phyloP scores from a whole-genome alignment of 2,329 filamentous ascomycete species.

The Calcarisporium arbuscula region DNA sequence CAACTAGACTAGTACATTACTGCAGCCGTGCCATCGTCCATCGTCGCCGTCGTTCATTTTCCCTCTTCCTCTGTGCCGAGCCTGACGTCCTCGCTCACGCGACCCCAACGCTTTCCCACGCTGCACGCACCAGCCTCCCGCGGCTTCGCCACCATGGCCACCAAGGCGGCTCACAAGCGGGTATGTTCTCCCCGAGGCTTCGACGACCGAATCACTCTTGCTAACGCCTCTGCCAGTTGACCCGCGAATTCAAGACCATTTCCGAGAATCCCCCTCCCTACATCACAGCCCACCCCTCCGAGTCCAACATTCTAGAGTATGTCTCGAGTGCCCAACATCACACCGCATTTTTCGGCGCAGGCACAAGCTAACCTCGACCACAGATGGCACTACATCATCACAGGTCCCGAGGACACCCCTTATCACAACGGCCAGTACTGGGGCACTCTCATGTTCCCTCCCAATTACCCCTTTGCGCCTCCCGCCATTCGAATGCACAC shows the following conservation, averaged over 20 bases:
- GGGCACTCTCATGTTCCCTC: slow-evolving; percentile 91
- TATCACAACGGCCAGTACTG: slow-evolving; percentile 96
- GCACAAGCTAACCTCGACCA: neutral
- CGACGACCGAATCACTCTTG: neutral
- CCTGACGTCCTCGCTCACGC: slow-evolving; percentile 13
- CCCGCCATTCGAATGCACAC: slow-evolving; percentile 99
- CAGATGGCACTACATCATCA: slow-evolving; percentile 93
- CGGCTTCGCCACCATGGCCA: slow-evolving; percentile 49
- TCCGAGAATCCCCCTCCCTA: slow-evolving; percentile 76
- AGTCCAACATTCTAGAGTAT: slow-evolving; percentile 84
- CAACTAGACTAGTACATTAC: too few species aligned
- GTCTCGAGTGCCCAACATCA: slow-evolving; percentile 20
- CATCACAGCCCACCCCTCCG: slow-evolving; percentile 83
- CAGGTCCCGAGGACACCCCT: slow-evolving; percentile 86
- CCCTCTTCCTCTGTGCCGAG: slow-evolving; percentile 12
- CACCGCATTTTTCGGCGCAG: neutral
- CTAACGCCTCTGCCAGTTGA: slow-evolving; percentile 38
- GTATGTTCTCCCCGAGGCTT: slow-evolving; percentile 35
- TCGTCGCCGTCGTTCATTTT: neutral
- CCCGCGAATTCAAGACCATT: slow-evolving; percentile 57
- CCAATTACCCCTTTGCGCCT: slow-evolving; percentile 94
- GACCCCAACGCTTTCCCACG: slow-evolving; percentile 1
- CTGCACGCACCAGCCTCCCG: neutral
- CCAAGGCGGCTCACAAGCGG: slow-evolving; percentile 66
- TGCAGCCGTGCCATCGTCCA: too few species aligned